Evolutionary conservation across 2,329 filamentous ascomycete species (phyloP).

Genomic region (Pseudopithomyces chartarum): DNA sequence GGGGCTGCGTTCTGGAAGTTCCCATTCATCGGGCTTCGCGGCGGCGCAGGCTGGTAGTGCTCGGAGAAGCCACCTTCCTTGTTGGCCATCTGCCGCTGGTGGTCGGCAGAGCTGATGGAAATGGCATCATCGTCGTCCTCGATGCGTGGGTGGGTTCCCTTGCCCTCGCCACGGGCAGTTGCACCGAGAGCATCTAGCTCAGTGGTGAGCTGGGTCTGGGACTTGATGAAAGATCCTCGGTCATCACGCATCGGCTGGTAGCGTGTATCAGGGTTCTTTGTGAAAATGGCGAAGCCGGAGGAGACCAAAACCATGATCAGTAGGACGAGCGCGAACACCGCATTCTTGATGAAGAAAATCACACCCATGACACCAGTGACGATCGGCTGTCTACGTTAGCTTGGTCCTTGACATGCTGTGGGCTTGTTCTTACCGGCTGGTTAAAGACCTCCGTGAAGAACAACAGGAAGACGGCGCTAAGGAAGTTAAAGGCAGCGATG

Average conservation of each 20-base stretch:
- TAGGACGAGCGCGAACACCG: slow-evolving; percentile 79
- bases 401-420: neutral
- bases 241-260: slow-evolving; percentile 98
- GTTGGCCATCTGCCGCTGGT: slow-evolving; percentile 30
- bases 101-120: slow-evolving; percentile 60
- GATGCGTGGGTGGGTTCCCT: slow-evolving; percentile 61
- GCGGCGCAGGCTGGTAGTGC: slow-evolving; percentile 48
- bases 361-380: slow-evolving; percentile 89
- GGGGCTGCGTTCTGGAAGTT: slow-evolving; percentile 33
- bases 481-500: slow-evolving; percentile 86
- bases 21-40: slow-evolving; percentile 52
- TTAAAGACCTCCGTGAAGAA: slow-evolving; percentile 88
- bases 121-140: slow-evolving; percentile 75
- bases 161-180: slow-evolving; percentile 79
- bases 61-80: slow-evolving; percentile 48
- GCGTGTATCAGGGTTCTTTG: slow-evolving; percentile 91
- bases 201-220: slow-evolving; percentile 82
- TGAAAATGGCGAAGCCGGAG: slow-evolving; percentile 78
- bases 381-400: slow-evolving; percentile 59
- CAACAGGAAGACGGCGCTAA: slow-evolving; percentile 87
- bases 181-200: slow-evolving; percentile 89
- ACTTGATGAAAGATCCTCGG: slow-evolving; percentile 96
- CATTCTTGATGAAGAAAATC: slow-evolving; percentile 86
- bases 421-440: slow-evolving; percentile 65
- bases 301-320: slow-evolving; percentile 81